Conservation (phyloP, 1,284 basidiomycete genomes). For the Pseudozyma pruni region DNA sequence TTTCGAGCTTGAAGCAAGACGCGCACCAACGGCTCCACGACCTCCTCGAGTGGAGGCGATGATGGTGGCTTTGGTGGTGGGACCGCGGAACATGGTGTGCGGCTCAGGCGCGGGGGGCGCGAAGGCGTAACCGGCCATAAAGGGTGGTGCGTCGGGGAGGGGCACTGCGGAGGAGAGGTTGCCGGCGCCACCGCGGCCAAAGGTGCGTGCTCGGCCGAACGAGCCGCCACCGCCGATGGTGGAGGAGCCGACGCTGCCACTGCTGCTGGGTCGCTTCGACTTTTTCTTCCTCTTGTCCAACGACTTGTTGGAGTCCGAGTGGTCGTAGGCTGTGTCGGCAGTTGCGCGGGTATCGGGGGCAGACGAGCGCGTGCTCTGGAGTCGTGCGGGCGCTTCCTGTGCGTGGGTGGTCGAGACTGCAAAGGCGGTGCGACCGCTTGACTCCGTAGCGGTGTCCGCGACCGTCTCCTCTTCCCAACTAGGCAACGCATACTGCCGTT, state of each 20-base stretch:
- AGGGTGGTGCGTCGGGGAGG: slow-evolving; percentile 21
- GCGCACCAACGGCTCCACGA: not conserved
- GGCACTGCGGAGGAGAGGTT: slow-evolving; percentile 3
- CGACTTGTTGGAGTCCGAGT: slow-evolving; percentile 1
- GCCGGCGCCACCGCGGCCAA: slow-evolving; percentile 8
- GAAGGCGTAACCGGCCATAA: slow-evolving; percentile 24
- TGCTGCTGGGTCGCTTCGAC: slow-evolving; percentile 28
- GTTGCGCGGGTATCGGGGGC: slow-evolving; percentile 8
- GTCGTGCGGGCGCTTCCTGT: slow-evolving; percentile 40
- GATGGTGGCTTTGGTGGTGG: slow-evolving; percentile 17
- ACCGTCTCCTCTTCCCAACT: not conserved
- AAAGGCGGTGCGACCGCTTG: slow-evolving; percentile 4
- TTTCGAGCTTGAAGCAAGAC: slow-evolving; percentile 15
- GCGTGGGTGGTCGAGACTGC: slow-evolving; percentile 20
- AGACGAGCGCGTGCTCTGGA: slow-evolving; percentile 29
- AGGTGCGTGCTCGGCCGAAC: not conserved
- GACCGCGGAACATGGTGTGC: slow-evolving; percentile 10
- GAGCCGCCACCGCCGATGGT: slow-evolving; percentile 18
- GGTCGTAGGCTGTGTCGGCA: not conserved
- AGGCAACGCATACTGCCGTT: not conserved
- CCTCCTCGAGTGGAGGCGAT: slow-evolving; percentile 13
- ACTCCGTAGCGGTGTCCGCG: not conserved
- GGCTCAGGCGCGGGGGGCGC: slow-evolving; percentile 12
- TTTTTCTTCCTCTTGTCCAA: slow-evolving; percentile 23
- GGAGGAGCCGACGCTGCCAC: slow-evolving; percentile 5